A percentile compares a stretch with the other conserved stretches of the same genome.
These are phyloP conservation scores for Cryphonectria nitschkei DNA, from an alignment of 2,329 filamentous ascomycete genomes.

Conservation along the genomic window DNA sequence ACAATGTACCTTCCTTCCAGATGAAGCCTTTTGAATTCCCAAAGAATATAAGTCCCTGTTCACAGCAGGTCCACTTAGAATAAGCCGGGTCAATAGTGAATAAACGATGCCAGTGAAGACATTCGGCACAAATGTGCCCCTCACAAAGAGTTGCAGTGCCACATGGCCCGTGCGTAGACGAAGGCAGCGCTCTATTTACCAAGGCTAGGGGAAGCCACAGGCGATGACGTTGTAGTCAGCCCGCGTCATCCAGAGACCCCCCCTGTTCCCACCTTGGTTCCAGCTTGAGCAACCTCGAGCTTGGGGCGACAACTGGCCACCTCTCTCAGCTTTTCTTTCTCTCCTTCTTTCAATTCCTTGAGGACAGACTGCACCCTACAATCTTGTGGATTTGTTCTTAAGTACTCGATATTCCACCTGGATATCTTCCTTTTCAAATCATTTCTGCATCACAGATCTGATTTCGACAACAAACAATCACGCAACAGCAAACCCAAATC, in stretches of 20 bases:
- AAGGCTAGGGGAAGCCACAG: constrained; percentile 6
- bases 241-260: constrained; percentile 12
- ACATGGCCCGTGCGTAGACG: constrained; percentile 6
- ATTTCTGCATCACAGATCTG: constrained; percentile 5
- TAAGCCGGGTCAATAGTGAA: not conserved
- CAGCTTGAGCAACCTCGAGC: constrained; percentile 24
- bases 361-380: not conserved
- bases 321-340: constrained; percentile 15
- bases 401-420: not conserved
- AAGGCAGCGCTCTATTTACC: not conserved
- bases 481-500: not conserved
- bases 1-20: not conserved
- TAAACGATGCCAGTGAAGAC: too few species aligned
- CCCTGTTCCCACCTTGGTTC: constrained; percentile 20
- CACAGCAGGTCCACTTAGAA: not conserved
- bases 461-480: not conserved
- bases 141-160: not conserved
- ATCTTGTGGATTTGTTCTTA: not conserved
- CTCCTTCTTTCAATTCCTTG: not conserved
- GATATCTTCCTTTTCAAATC: not conserved
- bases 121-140: not conserved
- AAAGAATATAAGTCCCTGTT: not conserved
- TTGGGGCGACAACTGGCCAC: constrained; percentile 26
- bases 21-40: not conserved
- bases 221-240: constrained; percentile 27